Evolutionary conservation across 176 grass and related monocot genomes (phyloP), one percentile per base, ranked within the genome.

Genomic region (Rhynchospora breviuscula): DNA sequence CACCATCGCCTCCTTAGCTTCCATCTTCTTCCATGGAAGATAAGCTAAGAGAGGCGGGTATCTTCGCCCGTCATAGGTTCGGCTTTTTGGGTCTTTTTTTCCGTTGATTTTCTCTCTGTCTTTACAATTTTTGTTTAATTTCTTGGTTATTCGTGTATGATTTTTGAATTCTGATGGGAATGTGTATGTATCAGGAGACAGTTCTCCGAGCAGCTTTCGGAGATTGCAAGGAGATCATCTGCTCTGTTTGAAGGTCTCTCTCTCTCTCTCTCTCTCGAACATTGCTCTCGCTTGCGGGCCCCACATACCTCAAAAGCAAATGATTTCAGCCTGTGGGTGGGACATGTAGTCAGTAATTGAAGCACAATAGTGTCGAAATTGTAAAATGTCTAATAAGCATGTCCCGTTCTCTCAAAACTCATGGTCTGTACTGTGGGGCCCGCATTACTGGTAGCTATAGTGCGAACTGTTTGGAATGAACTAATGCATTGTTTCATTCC

Each of bases 171-270:
- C 53, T 65, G 12, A 67, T 67, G 35, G 13, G 18, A 81, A 63
- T 64, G 61, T 67, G 73, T 77, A 54, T 67, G 73, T 77, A 76
- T 77, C 73, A 82, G 80, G 80, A 67, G 60, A 49, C 60, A 67
- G 12, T 66, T 82, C 61, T 82, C 80, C 47, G 80, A 82, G 6
- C 60, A 67, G 6, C 51, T 82, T 45, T 82, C 80, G 48, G 80
- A 82, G 6, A 26, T 82, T 66, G 11, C 80, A 31, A 82, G 62
- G 46, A 29, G 8, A 82, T 17, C 80, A 10, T 67, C 62, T 23
- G 49, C 49, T 29, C 73, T 77, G 73, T 77, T 77, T n/a, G 60
- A 82, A 82, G 80, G 80, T 82, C 11, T 81, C 18, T 51, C 33
- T 81, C 17, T 19, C 51, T 33, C 53, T 57, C 21, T 56, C 45